phyloP scores from a whole-genome alignment of 202 grass and related monocot species.

The Eragrostis tef region DNA sequence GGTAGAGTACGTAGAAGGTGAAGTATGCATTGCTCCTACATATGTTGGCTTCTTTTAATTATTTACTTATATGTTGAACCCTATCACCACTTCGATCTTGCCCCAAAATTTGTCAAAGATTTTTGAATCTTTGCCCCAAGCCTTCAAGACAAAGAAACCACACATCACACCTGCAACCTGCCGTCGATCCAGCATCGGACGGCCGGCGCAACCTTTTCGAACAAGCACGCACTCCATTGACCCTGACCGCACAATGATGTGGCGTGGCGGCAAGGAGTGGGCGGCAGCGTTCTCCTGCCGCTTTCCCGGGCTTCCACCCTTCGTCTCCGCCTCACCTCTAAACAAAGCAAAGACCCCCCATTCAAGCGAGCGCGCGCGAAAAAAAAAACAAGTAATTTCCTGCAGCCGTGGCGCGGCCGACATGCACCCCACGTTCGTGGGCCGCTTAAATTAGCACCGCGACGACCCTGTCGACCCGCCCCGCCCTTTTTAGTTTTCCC shows the following conservation, averaged over 20 bases:
- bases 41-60: too few species aligned
- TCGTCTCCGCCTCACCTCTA: constrained; percentile 29
- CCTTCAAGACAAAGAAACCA: background rate
- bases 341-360: constrained; percentile 48
- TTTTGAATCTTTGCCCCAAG: background rate
- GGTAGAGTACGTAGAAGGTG: background rate
- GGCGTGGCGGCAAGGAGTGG: constrained; percentile 45
- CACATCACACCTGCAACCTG: background rate
- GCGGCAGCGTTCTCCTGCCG: constrained; percentile 46
- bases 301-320: constrained; percentile 53
- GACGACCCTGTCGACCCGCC: background rate
- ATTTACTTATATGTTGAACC: too few species aligned
- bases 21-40: too few species aligned
- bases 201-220: background rate
- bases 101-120: too few species aligned
- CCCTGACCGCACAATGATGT: background rate
- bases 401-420: constrained; percentile 20
- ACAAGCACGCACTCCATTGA: too few species aligned
- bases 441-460: constrained; percentile 61
- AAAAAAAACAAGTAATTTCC: background rate
- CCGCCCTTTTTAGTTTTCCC: constrained; percentile 46
- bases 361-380: background rate
- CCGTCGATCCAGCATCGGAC: background rate
- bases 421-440: constrained; percentile 72
- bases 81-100: too few species aligned